phyloP scores from a whole-genome alignment of 495 filamentous ascomycete species.

The Penicillium canariense region DNA sequence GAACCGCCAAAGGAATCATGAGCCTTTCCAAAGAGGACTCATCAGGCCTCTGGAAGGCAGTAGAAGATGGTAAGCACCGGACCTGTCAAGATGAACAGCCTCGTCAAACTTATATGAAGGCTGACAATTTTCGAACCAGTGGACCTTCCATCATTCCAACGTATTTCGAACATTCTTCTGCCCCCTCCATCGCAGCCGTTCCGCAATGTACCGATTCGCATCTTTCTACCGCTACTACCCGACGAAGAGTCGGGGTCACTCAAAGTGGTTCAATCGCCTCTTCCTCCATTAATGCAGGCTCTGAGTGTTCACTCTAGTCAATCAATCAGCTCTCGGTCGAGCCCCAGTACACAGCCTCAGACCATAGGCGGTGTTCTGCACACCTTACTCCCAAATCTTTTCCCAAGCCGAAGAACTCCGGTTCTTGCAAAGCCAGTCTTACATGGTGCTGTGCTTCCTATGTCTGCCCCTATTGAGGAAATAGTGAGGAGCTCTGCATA shows the following conservation, averaged over 20 bases:
- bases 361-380: conserved; percentile 83
- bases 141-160: conserved; percentile 67
- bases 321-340: conserved; percentile 25
- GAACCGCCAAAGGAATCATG: conserved; percentile 92
- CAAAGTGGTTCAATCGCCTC: conserved; percentile 67
- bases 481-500: conserved; percentile 79
- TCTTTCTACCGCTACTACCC: conserved; percentile 78
- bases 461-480: conserved; percentile 81
- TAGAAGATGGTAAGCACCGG: conserved; percentile 64
- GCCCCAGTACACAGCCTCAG: conserved; percentile 55
- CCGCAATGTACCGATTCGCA: conserved; percentile 76
- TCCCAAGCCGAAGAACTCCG: conserved; percentile 80
- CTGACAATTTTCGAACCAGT: conserved; percentile 48
- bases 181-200: conserved; percentile 68
- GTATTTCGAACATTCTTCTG: conserved; percentile 74
- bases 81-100: background rate
- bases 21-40: conserved; percentile 84
- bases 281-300: conserved; percentile 49
- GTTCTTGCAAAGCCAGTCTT: conserved; percentile 89
- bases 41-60: conserved; percentile 78
- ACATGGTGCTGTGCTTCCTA: conserved; percentile 83
- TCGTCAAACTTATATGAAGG: background rate
- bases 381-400: conserved; percentile 72
- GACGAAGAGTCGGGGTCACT: conserved; percentile 46
- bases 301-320: conserved; percentile 27